A percentile compares a stretch with the other conserved stretches of the same genome.
These are phyloP conservation scores for Alternaria angustiovoidea DNA, from an alignment of 2,329 filamentous ascomycete species.

Conservation along the genomic window DNA sequence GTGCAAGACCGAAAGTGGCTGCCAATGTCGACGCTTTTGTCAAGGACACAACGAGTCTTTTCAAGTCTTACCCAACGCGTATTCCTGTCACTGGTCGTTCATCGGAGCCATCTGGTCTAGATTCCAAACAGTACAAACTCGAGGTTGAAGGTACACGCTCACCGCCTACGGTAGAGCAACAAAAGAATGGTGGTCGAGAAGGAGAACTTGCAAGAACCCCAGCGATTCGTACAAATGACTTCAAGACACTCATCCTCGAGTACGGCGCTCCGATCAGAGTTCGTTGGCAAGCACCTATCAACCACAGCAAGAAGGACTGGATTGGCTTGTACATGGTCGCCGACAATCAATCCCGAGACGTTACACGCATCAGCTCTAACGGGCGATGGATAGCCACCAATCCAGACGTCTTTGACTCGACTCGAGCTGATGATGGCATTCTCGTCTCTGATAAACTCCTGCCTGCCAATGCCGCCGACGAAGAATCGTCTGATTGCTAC, in stretches of 20 bases:
- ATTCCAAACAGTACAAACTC: conserved; percentile 82
- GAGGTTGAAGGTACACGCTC: conserved; percentile 71
- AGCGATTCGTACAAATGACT: conserved; percentile 65
- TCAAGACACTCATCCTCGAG: conserved; percentile 80
- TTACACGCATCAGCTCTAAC: conserved; percentile 83
- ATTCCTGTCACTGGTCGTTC: conserved; percentile 82
- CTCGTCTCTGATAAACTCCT: conserved; percentile 71
- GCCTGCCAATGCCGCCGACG: conserved; percentile 52
- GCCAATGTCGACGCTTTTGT: conserved; percentile 87
- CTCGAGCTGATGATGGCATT: conserved; percentile 78
- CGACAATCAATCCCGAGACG: conserved; percentile 86
- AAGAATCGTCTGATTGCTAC: conserved; percentile 67
- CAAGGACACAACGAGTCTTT: conserved; percentile 84
- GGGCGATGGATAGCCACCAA: conserved; percentile 90
- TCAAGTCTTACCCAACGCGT: conserved; percentile 87
- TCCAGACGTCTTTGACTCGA: conserved; percentile 76
- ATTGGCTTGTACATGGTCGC: conserved; percentile 95
- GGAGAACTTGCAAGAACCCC: conserved; percentile 73
- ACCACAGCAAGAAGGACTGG: conserved; percentile 93
- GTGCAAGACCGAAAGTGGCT: conserved; percentile 83
- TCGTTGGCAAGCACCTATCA: conserved; percentile 86
- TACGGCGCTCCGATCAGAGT: conserved; percentile 92
- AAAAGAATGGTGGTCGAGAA: conserved; percentile 75
- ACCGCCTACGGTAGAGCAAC: conserved; percentile 59
- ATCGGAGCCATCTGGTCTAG: conserved; percentile 79